Base-by-base conservation (phyloP, 345 rosid genomes). In the Heritiera littoralis region DNA sequence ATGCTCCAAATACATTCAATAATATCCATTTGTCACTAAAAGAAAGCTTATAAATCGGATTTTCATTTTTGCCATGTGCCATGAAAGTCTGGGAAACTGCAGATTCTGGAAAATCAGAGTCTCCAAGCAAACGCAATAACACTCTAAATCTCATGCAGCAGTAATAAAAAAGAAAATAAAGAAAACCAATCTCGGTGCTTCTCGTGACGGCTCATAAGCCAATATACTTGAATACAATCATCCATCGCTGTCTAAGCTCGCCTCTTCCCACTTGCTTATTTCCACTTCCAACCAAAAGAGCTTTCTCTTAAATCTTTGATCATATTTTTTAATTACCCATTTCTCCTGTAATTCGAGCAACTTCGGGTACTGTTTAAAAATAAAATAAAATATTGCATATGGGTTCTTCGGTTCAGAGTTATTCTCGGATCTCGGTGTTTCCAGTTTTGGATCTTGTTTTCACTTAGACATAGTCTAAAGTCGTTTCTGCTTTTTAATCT, bases 351-450 rank as follows among this genome's bases (percentile, higher is more conserved):
- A 60, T 60, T 56, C 67, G 56, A 75, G 43, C 35, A 3, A 17
- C 52, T 60, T 75, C 49, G 13, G 54, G 54, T 45, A 35, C 17
- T n/a, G 23, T 41, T 75, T n/a, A 5, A 18, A 23, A 20, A 8
- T 9, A 59, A 20, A 20, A 41, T 41, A 17, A 5, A 10, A 23
- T 70, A 20, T 59, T 38, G 43, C 20, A 30, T 61, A 10, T 48
- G 69, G 68, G 41, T 75, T 45, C 13, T 61, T 45, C n/a, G 7
- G 54, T 30, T 75, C 45, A 23, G 74, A 70, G 17, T 61, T 49
- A 15, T 20, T 75, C 40, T 46, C 56, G 56, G 78, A 75, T 75
- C 68, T 59, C 68, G 59, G 38, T 75, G 58, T 60, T 60, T 61
- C 41, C 15, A 46, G 17, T 23, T 61, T 60, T 15, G 58, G 68